Percentiles rank a stretch among this genome's conserved stretches.
Conservation (phyloP, 106 monocot species). For the Phalaenopsis aphrodite region DNA sequence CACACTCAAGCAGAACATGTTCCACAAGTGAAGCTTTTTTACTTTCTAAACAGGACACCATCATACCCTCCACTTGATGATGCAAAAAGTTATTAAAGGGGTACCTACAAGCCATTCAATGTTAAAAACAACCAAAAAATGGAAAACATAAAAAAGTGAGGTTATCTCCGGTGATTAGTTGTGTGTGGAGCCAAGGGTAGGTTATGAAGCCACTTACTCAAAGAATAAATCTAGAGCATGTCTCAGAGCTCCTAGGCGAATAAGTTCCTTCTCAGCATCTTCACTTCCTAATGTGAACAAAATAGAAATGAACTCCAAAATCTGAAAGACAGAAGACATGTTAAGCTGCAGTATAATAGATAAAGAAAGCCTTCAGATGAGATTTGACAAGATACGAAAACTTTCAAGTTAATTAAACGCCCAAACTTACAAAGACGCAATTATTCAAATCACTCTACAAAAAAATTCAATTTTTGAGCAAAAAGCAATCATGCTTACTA, state of each 20-base stretch:
- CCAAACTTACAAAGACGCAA: not conserved
- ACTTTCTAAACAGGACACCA: slow-evolving; percentile 82
- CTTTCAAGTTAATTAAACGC: not conserved
- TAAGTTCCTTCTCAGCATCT: slow-evolving; percentile 62
- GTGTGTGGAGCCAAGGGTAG: not conserved
- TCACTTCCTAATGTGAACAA: slow-evolving; percentile 75
- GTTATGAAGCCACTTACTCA: slow-evolving; percentile 53
- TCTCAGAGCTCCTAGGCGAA: slow-evolving; percentile 56
- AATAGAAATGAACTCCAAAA: slow-evolving; percentile 98
- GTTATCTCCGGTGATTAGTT: not conserved
- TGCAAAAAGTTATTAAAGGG: slow-evolving; percentile 96
- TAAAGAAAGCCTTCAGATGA: not conserved
- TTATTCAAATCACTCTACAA: not conserved
- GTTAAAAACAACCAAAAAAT: not conserved
- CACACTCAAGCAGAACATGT: slow-evolving; percentile 73
- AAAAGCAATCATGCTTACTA: not conserved
- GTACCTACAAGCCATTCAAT: slow-evolving; percentile 44
- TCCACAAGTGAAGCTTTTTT: slow-evolving; percentile 53
- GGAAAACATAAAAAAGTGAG: not conserved
- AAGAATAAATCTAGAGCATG: slow-evolving; percentile 76
- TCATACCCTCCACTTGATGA: slow-evolving; percentile 80
- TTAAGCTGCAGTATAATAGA: slow-evolving; percentile 3
- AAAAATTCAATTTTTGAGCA: not conserved
- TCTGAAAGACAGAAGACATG: slow-evolving; percentile 39
- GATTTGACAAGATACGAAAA: not conserved